These are phyloP conservation scores for Ramularia endophylla DNA, from an alignment of 2,329 filamentous ascomycete species.

Conservation along the genomic window DNA sequence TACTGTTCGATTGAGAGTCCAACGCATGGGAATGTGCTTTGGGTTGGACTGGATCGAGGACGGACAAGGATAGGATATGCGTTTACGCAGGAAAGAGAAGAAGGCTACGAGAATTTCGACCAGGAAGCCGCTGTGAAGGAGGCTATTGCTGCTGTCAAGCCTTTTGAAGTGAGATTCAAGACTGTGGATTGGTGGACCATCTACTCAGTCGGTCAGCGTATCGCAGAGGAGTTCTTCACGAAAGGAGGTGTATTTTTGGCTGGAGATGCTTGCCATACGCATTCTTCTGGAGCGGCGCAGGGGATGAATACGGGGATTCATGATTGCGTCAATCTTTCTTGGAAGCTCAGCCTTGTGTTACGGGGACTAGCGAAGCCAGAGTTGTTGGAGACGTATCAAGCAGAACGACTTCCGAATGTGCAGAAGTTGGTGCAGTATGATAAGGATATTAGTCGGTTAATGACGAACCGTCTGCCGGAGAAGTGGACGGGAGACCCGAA, in stretches of 20 bases:
- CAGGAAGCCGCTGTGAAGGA: slow-evolving; percentile 30
- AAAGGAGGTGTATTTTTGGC: slow-evolving; percentile 23
- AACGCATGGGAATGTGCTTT: slow-evolving; percentile 52
- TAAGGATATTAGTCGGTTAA: slow-evolving; percentile 18
- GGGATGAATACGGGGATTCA: slow-evolving; percentile 35
- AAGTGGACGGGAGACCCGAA: slow-evolving; percentile 14
- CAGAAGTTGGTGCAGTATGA: slow-evolving; percentile 21
- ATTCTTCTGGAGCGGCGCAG: slow-evolving; percentile 32
- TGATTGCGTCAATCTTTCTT: slow-evolving; percentile 33
- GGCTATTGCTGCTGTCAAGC: slow-evolving; percentile 37
- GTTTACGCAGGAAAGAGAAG: slow-evolving; percentile 37
- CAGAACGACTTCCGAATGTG: slow-evolving; percentile 18
- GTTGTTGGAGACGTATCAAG: too few relatives aligned
- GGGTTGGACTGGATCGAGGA: slow-evolving; percentile 50
- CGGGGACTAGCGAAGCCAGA: too few relatives aligned
- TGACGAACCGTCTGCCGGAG: slow-evolving; percentile 20
- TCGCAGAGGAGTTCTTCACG: slow-evolving; percentile 23
- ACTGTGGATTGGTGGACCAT: slow-evolving; percentile 42
- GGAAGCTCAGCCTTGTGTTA: too few relatives aligned
- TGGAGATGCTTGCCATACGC: slow-evolving; percentile 32
- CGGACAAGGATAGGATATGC: slow-evolving; percentile 52
- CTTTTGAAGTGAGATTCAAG: slow-evolving; percentile 36
- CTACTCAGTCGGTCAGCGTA: slow-evolving; percentile 40
- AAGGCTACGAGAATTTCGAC: slow-evolving; percentile 18
- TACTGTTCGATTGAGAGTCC: too few relatives aligned